These are phyloP conservation scores for Phytophthora uliginosa DNA, from an alignment of 352 stramenopile genomes.

Conservation along the genomic window DNA sequence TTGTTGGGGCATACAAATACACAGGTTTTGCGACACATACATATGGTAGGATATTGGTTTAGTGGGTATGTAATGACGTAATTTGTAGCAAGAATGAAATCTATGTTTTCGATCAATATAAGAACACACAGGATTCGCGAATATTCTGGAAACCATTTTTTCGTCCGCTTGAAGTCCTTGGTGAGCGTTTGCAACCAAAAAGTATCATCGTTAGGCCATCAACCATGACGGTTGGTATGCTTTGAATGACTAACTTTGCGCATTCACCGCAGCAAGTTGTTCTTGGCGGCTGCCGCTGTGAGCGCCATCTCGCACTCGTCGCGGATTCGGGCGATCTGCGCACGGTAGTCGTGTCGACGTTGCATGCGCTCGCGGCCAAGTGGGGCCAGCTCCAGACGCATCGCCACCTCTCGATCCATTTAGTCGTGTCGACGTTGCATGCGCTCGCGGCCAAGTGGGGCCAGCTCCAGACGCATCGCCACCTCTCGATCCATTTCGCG, in stretches of 20 bases:
- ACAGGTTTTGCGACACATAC: background rate
- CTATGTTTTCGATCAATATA: background rate
- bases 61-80: too few relatives aligned
- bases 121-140: background rate
- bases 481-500: constrained; percentile 73
- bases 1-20: too few relatives aligned
- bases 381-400: constrained; percentile 56
- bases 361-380: constrained; percentile 58
- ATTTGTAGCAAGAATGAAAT: too few relatives aligned
- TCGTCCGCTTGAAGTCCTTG: background rate
- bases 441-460: constrained; percentile 48
- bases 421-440: constrained; percentile 71
- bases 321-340: constrained; percentile 71
- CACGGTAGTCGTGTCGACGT: constrained; percentile 65
- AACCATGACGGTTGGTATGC: too few relatives aligned
- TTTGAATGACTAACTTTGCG: background rate
- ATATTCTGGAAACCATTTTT: background rate
- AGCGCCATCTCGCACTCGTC: constrained; percentile 78
- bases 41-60: too few relatives aligned
- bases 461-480: constrained; percentile 58
- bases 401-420: constrained; percentile 61
- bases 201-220: too few relatives aligned
- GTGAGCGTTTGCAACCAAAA: too few relatives aligned
- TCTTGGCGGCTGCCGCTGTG: constrained; percentile 67
- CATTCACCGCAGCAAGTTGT: constrained; percentile 74